Evolutionary conservation across 1,284 basidiomycete genomes (phyloP), one percentile per base, ranked within the genome.

Genomic region (Trametes sp.): DNA sequence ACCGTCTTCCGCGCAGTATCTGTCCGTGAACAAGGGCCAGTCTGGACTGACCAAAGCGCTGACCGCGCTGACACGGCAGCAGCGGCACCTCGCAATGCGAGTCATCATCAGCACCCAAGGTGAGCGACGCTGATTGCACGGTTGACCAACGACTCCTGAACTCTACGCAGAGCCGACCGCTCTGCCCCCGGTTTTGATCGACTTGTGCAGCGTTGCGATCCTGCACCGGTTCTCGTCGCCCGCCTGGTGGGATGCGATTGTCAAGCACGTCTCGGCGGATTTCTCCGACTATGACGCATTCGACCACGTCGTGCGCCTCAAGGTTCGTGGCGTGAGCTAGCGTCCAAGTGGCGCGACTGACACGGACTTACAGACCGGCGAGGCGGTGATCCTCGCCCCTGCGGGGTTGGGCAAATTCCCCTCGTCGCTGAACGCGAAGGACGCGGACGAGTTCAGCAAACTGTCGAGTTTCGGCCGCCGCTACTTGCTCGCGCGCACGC

Each of bases 91-190:
- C 1, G 88, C 84, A 0, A 90, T 90, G 84, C 79, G 90, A 4
- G 79, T 92, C 14, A 82, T 92, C 35, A 87, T 92, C 59, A 88
- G 87, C 65, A 92, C 89, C 0, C 90, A 90, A 81, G 88, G 88
- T 82, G 28, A 46, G 26, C 10, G 14, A 24, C 45, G 7, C 14
- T 21, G 31, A 33, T 28, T 54, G 50, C 16, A 45, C 23, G 52
- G 42, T n/a, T 26, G 3, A 49, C n/a, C 19, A 26, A 21, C 31
- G 1, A 33, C 54, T 35, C 4, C 44, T 36, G 26, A 3, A 19
- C n/a, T n/a, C n/a, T n/a, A 9, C 29, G n/a, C 66, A 92, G 89
- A 92, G 64, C 90, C 90, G 0, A 92, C 90, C 0, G 84, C 89
- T 0, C 81, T 92, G 0, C 90, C 89, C 0, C 80, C 87, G 0